These are phyloP conservation scores for Bromus sterilis DNA, from an alignment of 176 grass and related monocot genomes.

Conservation along the genomic window DNA sequence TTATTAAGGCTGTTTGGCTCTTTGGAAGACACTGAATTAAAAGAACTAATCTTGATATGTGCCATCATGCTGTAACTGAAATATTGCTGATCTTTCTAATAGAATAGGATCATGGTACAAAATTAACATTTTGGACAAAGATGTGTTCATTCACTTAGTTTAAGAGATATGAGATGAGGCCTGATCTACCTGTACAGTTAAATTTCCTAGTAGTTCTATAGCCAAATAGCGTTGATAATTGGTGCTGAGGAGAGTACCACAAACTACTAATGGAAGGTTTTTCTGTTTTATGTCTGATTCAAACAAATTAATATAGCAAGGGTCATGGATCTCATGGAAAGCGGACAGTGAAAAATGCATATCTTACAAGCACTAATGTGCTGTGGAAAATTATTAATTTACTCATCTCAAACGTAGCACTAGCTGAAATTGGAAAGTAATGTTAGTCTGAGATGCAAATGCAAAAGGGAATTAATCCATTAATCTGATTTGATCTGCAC, in stretches of 20 bases:
- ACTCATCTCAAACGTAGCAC: neutral
- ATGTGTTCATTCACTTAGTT: neutral
- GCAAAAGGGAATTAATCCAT: neutral
- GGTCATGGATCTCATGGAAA: neutral
- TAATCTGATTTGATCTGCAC: neutral
- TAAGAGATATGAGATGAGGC: neutral
- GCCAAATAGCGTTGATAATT: neutral
- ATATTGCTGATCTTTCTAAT: neutral
- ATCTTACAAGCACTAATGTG: neutral
- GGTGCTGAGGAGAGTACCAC: neutral
- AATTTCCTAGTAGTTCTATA: neutral
- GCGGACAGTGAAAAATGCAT: neutral
- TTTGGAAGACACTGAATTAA: neutral
- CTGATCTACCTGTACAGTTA: neutral
- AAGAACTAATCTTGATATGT: neutral
- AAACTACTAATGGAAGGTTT: neutral
- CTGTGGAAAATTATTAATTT: neutral
- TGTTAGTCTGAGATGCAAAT: neutral
- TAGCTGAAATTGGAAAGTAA: neutral
- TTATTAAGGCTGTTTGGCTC: neutral
- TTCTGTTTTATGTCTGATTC: neutral
- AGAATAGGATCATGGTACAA: neutral
- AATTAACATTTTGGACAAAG: neutral
- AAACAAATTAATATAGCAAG: constrained; percentile 3
- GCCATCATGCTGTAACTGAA: neutral